phyloP scores from a whole-genome alignment of 306 rosid genomes.

The Malus domestica region ASM211411v1 NC_041804.1:21744501-21745000 shows the following conservation, averaged over 20 bases:
- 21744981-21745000: not conserved
- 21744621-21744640: constrained; percentile 90
- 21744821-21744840: not conserved
- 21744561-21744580: not conserved
- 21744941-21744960: not conserved
- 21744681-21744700: constrained; percentile 94
- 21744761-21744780: not conserved
- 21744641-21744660: constrained; percentile 93
- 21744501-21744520: not conserved
- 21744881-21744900: too few relatives aligned
- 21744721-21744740: constrained; percentile 56
- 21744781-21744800: not conserved
- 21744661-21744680: constrained; percentile 78
- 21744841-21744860: too few relatives aligned
- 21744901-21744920: too few relatives aligned
- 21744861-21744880: too few relatives aligned
- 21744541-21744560: not conserved
- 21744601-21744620: not conserved
- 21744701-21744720: constrained; percentile 64
- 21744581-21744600: not conserved
- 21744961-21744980: not conserved
- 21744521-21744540: not conserved
- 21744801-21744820: not conserved
- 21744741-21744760: constrained; percentile 72
- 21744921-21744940: not conserved